Base-by-base conservation (phyloP, 768 basidiomycete genomes). In the Chlorophyllum brunneum region DNA sequence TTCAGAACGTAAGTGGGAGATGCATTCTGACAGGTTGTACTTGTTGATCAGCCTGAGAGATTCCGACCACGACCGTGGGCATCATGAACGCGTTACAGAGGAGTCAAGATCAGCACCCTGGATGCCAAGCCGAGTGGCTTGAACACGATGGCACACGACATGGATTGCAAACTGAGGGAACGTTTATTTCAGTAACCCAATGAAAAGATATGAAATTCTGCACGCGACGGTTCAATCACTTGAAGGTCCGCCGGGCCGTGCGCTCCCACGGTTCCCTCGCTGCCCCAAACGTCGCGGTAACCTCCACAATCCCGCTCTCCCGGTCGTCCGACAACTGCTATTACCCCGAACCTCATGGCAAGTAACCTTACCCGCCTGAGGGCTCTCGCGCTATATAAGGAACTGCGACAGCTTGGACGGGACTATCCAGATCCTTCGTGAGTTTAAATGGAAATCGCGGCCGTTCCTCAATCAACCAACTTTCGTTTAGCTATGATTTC, bases 351-450 rank as follows among this genome's bases (percentile, higher is more conserved):
- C n/a, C 16, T 22, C 9, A 83, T 84, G 81, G 72, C 77, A 56
- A 69, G 66, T 59, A 75, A 69, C 53, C 65, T 73, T 16, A 76
- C 79, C 38, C 80, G 88, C 22, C 65, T 81, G 37, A 79, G 88
- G 30, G 87, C 82, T 1, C 68, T 91, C 5, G 76, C 82, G 0
- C 69, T 92, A 26, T 93, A 92, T 73, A 93, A 92, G 62, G 88
- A 92, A 62, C 77, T 93, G 6, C 83, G 86, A 58, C 75, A 87
- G 51, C 78, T 93, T 1, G 89, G 90, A 3, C 76, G 85, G 54
- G 88, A 92, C 41, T 91, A 92, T 58, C 86, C 86, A 30, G 90
- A 93, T 63, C 82, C 88, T 40, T 78, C 80, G 90, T 92, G 61
- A 66, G 82, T 77, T 53, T 51, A 51, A 54, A 46, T 27, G 33